Conservation (phyloP, 345 rosid species). For the Schrenkiella parvula region DNA sequence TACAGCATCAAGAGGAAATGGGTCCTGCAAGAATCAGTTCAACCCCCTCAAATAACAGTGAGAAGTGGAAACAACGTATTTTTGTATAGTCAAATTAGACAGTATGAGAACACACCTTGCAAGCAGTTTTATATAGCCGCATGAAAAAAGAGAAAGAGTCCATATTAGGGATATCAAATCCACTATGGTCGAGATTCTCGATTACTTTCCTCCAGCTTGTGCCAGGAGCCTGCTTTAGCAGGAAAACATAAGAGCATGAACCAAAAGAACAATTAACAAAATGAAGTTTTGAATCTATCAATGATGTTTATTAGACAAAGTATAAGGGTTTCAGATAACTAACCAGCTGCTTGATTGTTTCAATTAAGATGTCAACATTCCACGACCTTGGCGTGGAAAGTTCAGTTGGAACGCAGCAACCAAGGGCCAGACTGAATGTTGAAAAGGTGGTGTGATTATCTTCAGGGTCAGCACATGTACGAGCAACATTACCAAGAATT, state of each 20-base stretch:
- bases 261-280: not conserved
- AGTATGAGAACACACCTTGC: conserved; percentile 53
- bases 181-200: conserved; percentile 83
- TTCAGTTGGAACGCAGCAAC: conserved; percentile 46
- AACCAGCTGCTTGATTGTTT: conserved; percentile 73
- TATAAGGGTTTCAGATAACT: conserved; percentile 24
- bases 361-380: conserved; percentile 70
- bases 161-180: conserved; percentile 73
- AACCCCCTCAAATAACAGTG: conserved; percentile 5
- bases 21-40: conserved; percentile 56
- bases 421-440: conserved; percentile 69
- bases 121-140: conserved; percentile 72
- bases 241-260: not conserved
- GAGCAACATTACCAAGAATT: conserved; percentile 57
- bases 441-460: conserved; percentile 48
- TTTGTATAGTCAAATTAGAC: conserved; percentile 4
- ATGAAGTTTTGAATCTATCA: not conserved
- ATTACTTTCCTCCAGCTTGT: conserved; percentile 73
- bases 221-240: conserved; percentile 69
- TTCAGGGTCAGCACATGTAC: conserved; percentile 38
- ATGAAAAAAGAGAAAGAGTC: conserved; percentile 81
- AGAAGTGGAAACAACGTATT: not conserved
- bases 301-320: not conserved
- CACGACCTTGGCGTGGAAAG: conserved; percentile 45
- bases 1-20: conserved; percentile 82